These are phyloP conservation scores for Torrubiellomyces zombiae DNA, from an alignment of 2,329 filamentous ascomycete species.

Conservation along the genomic window DNA sequence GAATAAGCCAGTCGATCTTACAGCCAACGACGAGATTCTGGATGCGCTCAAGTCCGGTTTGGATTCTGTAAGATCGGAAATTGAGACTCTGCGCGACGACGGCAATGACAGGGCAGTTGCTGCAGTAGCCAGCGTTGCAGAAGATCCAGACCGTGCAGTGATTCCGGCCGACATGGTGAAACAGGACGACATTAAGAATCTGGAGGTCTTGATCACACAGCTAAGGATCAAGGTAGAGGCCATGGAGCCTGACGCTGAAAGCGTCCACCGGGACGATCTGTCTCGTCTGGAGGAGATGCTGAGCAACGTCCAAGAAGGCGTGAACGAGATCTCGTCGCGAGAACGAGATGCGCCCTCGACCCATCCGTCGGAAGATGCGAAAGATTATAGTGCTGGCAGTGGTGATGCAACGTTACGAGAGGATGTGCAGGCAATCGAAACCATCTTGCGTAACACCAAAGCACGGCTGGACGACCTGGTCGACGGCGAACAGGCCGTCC, in stretches of 20 bases:
- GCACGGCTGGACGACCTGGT: slow-evolving; percentile 68
- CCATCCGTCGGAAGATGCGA: slow-evolving; percentile 6
- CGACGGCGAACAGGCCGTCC: slow-evolving; percentile 52
- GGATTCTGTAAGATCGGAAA: slow-evolving; percentile 57
- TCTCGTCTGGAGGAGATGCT: slow-evolving; percentile 34
- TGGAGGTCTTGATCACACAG: slow-evolving; percentile 70
- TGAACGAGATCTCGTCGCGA: slow-evolving; percentile 24
- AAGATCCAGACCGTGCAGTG: slow-evolving; percentile 10
- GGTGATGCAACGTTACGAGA: slow-evolving; percentile 39
- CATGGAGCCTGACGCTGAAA: slow-evolving; percentile 17
- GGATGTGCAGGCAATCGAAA: slow-evolving; percentile 82
- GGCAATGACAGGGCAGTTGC: slow-evolving; percentile 33
- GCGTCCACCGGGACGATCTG: slow-evolving; percentile 36
- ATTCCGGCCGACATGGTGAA: slow-evolving; percentile 35
- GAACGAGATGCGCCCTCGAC: slow-evolving; percentile 8
- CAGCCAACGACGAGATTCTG: slow-evolving; percentile 75
- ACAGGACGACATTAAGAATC: slow-evolving; percentile 64
- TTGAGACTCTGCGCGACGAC: slow-evolving; percentile 56
- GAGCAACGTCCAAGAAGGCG: slow-evolving; percentile 30
- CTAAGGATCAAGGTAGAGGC: slow-evolving; percentile 68
- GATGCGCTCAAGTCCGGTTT: slow-evolving; percentile 76
- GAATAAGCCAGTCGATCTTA: slow-evolving; percentile 68
- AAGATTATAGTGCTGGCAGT: slow-evolving; percentile 7
- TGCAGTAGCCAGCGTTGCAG: slow-evolving; percentile 27
- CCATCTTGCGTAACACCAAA: slow-evolving; percentile 77